These are phyloP conservation scores for Jimgerdemannia flammicorona DNA, from an alignment of 192 early-diverging fungal species.

Conservation along the genomic window DNA sequence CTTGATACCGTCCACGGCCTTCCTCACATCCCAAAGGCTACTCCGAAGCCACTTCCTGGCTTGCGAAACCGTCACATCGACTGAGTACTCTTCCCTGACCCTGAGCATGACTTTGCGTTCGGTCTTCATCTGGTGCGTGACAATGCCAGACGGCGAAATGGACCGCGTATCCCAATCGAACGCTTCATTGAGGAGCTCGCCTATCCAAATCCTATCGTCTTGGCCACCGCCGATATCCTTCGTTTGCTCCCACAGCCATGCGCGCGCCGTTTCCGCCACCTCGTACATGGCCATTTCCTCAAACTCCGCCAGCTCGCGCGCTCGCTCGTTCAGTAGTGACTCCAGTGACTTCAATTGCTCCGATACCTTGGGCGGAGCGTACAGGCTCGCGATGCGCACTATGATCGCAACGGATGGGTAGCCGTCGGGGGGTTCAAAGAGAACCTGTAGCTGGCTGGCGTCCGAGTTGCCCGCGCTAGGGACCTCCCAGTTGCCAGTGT, in stretches of 20 bases:
- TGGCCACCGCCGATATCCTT: neutral
- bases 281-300: constrained; percentile 18
- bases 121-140: constrained; percentile 5
- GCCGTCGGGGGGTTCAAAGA: constrained; percentile 5
- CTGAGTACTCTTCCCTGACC: neutral
- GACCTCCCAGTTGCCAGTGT: neutral
- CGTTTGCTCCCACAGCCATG: constrained; percentile 12
- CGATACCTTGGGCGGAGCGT: neutral
- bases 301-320: constrained; percentile 1
- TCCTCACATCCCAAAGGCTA: constrained; percentile 14
- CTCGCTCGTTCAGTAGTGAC: constrained; percentile 1
- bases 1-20: neutral
- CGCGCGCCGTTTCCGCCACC: constrained; percentile 3
- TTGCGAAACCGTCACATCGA: constrained; percentile 2
- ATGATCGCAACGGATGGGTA: constrained; percentile 3
- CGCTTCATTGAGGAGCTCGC: neutral
- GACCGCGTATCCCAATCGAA: constrained; percentile 13
- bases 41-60: neutral
- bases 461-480: neutral
- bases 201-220: neutral
- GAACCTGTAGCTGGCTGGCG: constrained; percentile 2
- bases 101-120: constrained; percentile 7
- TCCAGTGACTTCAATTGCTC: neutral
- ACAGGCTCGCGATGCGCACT: neutral
- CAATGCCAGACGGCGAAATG: constrained; percentile 10